Evolutionary conservation across 2,329 filamentous ascomycete genomes (phyloP).

Genomic region (Fusarium pseudocircinatum): DNA sequence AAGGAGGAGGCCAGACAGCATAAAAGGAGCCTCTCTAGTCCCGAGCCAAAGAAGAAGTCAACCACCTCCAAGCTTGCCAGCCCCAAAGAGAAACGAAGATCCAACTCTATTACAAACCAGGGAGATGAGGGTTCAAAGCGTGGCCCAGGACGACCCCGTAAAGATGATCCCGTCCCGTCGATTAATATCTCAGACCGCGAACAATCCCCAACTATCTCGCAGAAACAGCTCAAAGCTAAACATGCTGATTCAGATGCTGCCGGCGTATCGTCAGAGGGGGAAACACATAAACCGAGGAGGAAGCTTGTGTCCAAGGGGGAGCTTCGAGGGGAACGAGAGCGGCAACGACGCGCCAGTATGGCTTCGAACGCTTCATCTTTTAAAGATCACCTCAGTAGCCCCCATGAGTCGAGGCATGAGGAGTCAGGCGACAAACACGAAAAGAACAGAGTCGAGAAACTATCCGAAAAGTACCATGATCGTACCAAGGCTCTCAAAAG

Average conservation of each 20-base stretch:
- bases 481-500: conserved; percentile 69
- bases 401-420: conserved; percentile 59
- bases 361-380: conserved; percentile 63
- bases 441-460: conserved; percentile 52
- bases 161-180: conserved; percentile 61
- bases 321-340: conserved; percentile 67
- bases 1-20: conserved; percentile 56
- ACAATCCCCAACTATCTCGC: conserved; percentile 57
- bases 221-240: conserved; percentile 62
- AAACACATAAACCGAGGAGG: conserved; percentile 66
- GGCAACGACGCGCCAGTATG: conserved; percentile 67
- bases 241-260: conserved; percentile 64
- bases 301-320: conserved; percentile 73
- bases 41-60: conserved; percentile 58
- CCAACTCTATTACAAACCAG: conserved; percentile 54
- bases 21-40: conserved; percentile 61
- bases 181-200: conserved; percentile 64
- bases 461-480: conserved; percentile 66
- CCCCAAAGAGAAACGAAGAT: conserved; percentile 60
- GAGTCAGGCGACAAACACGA: conserved; percentile 54
- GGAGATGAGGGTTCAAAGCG: conserved; percentile 63
- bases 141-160: conserved; percentile 63
- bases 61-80: conserved; percentile 51
- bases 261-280: conserved; percentile 64
- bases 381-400: conserved; percentile 62